A percentile compares a stretch with the other conserved stretches of the same genome.
Evolutionary conservation across 129 eudicot genomes (phyloP).

Genomic region (Flaveria ramosissima): DNA sequence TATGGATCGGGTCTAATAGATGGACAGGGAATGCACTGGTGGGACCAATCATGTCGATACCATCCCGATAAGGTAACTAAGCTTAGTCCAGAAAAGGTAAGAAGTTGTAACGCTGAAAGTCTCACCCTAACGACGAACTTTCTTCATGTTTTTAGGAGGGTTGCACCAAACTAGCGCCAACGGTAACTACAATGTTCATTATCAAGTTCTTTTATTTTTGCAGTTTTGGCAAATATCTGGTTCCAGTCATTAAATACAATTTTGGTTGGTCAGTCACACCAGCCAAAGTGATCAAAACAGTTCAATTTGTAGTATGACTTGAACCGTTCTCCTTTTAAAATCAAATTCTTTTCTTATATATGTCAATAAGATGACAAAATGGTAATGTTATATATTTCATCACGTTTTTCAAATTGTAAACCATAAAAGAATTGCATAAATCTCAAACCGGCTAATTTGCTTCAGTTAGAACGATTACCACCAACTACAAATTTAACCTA

Average conservation of each 20-base stretch:
- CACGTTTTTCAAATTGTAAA: too few species aligned
- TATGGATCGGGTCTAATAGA: slow-evolving; percentile 57
- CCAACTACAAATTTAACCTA: too few species aligned
- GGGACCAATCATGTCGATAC: slow-evolving; percentile 74
- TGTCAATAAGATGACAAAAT: too few species aligned
- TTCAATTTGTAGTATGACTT: background rate
- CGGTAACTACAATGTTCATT: slow-evolving; percentile 42
- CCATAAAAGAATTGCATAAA: too few species aligned
- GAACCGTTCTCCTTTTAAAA: too few species aligned
- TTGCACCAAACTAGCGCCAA: slow-evolving; percentile 75
- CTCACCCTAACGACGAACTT: background rate
- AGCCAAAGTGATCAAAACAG: background rate
- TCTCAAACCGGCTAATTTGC: too few species aligned
- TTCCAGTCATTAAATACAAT: background rate
- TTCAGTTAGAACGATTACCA: too few species aligned
- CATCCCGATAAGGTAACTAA: slow-evolving; percentile 54
- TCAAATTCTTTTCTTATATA: too few species aligned
- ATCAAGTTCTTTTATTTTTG: too few species aligned
- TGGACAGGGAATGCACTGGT: slow-evolving; percentile 64
- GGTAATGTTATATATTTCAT: too few species aligned
- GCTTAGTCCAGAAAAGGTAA: background rate
- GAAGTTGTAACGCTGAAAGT: background rate
- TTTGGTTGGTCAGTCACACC: too few species aligned
- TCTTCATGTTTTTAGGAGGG: slow-evolving; percentile 40
- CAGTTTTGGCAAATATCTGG: too few species aligned